Base-by-base conservation (phyloP, 2,329 filamentous ascomycete species). In the Didymella pinodella region DNA sequence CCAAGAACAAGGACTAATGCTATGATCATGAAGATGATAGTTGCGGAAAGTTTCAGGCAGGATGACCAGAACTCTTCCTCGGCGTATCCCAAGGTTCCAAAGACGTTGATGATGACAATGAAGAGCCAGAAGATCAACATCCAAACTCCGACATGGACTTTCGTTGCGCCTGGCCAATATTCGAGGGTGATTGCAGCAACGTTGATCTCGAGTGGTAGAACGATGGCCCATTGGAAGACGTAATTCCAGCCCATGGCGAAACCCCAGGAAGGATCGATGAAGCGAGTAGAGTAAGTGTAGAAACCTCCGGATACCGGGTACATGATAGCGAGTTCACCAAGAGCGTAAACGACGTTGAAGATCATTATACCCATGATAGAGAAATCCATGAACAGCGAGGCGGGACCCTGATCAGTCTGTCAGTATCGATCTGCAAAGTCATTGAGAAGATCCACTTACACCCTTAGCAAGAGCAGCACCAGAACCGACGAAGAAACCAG, bases 1-100 rank as follows among this genome's bases (percentile, higher is more conserved):
- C 92, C 93, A 67, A 89, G 90, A 78, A 96, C 92, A 69, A 96
- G 85, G 55, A 96, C 87, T 62, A 97, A 89, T 7, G 92, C 93
- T 4, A 97, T 86, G 49, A 97, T 87, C 65, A 96, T 93, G 78
- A 96, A 96, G 54, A 76, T 68, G 55, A 77, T 60, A n/a, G 72
- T 75, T 0, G 75, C 75, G 10, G 59, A 48, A 16, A 77, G 70
- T 61, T 78, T 78, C 51, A 78, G 62, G 32, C 66, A 63, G 14
- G 73, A 73, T 0, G 73, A 75, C 74, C 74, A 77, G 60, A 77
- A 78, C 38, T 78, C 75, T 65, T 76, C 75, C 54, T 79, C 77
- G n/a, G 76, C 77, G 41, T 79, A 79, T 31, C 77, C 77, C 4
- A 74, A 60, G 12, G 77, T 77, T 49, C 77, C 77, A 48, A 72